These are phyloP conservation scores for Monosporascus cannonballus DNA, from an alignment of 2,329 filamentous ascomycete genomes.

Conservation along the genomic window DNA sequence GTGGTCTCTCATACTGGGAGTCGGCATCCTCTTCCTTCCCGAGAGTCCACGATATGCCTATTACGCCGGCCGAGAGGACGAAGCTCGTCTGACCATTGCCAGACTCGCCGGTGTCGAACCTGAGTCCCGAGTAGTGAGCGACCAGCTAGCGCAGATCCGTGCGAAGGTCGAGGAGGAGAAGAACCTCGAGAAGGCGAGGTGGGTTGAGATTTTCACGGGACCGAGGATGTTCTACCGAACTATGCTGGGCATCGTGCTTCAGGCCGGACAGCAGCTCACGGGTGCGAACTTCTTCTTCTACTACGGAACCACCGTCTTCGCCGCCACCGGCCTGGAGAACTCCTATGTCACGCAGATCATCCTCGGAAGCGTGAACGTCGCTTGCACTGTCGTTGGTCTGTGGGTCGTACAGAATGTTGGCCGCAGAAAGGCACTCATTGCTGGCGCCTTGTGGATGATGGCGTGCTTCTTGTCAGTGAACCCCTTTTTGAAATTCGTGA, in stretches of 20 bases:
- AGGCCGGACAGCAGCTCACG: constrained; percentile 62
- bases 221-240: constrained; percentile 62
- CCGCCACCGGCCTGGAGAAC: constrained; percentile 57
- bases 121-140: constrained; percentile 34
- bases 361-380: constrained; percentile 60
- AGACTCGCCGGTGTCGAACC: constrained; percentile 36
- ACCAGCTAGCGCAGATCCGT: constrained; percentile 46
- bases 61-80: constrained; percentile 38
- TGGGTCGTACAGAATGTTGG: constrained; percentile 61
- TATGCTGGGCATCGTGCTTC: constrained; percentile 54
- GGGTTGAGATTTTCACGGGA: constrained; percentile 60
- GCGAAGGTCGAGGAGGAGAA: constrained; percentile 44
- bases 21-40: constrained; percentile 46
- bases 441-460: constrained; percentile 57
- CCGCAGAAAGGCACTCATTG: constrained; percentile 56
- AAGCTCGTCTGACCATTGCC: constrained; percentile 43
- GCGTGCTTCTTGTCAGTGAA: constrained; percentile 39
- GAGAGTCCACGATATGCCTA: constrained; percentile 49
- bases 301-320: constrained; percentile 61
- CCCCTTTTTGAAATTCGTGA: not conserved
- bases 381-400: constrained; percentile 58
- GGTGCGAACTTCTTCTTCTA: constrained; percentile 66
- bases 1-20: constrained; percentile 47
- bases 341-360: constrained; percentile 64
- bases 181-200: constrained; percentile 36